These are phyloP conservation scores for Talaromyces rugulosus DNA, from an alignment of 2,329 filamentous ascomycete species.

Conservation along the genomic window DNA sequence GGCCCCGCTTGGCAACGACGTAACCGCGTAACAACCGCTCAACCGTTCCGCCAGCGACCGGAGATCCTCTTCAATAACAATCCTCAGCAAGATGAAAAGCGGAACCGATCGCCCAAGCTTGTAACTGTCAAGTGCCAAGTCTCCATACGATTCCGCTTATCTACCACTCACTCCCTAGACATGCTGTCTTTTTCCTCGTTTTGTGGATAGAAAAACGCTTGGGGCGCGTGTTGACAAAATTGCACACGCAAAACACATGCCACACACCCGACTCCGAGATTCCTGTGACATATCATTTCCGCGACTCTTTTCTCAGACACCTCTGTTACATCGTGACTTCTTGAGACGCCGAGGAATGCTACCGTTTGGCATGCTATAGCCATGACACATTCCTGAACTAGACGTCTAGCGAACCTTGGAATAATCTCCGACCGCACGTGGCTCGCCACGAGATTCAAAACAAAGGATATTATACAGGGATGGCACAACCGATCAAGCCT, in stretches of 20 bases:
- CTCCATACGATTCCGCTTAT: not conserved
- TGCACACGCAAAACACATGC: not conserved
- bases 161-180: no score
- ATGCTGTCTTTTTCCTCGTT: not conserved
- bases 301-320: no score
- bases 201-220: not conserved
- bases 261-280: not conserved
- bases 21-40: not conserved
- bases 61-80: no score
- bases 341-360: not conserved
- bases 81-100: conserved; percentile 9
- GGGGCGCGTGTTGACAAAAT: not conserved
- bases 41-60: no score
- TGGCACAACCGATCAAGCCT: conserved; percentile 6
- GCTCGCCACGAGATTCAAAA: not conserved
- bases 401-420: not conserved
- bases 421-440: not conserved
- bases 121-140: not conserved
- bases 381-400: conserved; percentile 3
- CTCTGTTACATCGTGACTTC: no score
- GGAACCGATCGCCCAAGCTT: conserved; percentile 1
- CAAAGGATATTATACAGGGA: not conserved
- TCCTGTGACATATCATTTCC: not conserved
- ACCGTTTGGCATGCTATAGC: not conserved
- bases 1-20: not conserved